These are phyloP conservation scores for Mycena sp. DNA, from an alignment of 1,284 basidiomycete species.

Conservation along the genomic window DNA sequence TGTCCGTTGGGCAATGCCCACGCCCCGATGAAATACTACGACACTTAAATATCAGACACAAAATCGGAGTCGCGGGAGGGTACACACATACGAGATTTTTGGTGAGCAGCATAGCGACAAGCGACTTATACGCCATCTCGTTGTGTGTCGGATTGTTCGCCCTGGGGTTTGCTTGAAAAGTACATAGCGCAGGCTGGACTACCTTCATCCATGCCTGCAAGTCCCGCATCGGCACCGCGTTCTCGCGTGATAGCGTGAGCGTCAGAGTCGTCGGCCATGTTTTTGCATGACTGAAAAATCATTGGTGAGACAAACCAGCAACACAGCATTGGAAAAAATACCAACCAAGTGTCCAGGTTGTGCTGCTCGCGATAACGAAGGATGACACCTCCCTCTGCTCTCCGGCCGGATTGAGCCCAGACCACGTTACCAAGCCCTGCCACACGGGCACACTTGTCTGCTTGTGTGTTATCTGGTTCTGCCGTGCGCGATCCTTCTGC, in stretches of 20 bases:
- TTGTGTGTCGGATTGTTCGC: conserved; percentile 25
- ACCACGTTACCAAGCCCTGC: conserved; percentile 63
- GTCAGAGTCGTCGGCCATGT: conserved; percentile 40
- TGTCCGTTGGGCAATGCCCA: conserved; percentile 62
- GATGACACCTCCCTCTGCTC: conserved; percentile 54
- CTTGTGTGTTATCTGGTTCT: not conserved
- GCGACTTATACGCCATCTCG: conserved; percentile 27
- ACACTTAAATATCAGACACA: not conserved
- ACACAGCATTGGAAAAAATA: not conserved
- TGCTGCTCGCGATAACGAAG: conserved; percentile 48
- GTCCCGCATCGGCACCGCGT: too few species aligned
- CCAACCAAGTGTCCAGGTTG: conserved; percentile 44
- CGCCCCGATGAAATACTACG: conserved; percentile 63
- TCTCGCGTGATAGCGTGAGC: too few species aligned
- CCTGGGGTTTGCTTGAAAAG: conserved; percentile 12
- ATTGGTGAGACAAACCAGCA: not conserved
- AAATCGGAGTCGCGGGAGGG: conserved; percentile 50
- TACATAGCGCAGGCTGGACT: too few species aligned
- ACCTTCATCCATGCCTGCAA: too few species aligned
- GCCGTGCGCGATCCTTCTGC: conserved; percentile 45
- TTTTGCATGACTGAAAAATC: conserved; percentile 51
- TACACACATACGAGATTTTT: conserved; percentile 36
- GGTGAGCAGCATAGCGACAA: conserved; percentile 16
- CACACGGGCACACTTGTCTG: conserved; percentile 45
- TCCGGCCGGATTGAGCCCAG: conserved; percentile 50